phyloP scores from a whole-genome alignment of 1,284 basidiomycete species.

The Irpex sp. region DNA sequence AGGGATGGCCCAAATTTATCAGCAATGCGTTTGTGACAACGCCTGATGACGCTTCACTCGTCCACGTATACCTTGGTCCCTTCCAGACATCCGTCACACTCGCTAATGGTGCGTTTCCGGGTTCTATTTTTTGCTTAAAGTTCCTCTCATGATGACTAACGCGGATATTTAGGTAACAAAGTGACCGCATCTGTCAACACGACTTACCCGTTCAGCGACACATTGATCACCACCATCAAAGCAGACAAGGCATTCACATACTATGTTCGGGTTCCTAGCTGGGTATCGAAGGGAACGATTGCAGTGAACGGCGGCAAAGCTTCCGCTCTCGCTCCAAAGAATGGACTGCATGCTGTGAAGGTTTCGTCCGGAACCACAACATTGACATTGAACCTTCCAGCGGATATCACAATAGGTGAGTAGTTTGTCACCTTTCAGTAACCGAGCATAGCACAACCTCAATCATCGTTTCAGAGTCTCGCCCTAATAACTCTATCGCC shows the following conservation, averaged over 20 bases:
- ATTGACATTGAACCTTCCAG: conserved; percentile 43
- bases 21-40: conserved; percentile 54
- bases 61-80: conserved; percentile 56
- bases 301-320: conserved; percentile 39
- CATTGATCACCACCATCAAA: conserved; percentile 44
- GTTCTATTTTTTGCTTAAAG: background rate
- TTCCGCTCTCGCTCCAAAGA: conserved; percentile 35
- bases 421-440: background rate
- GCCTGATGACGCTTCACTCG: conserved; percentile 43
- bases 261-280: conserved; percentile 52
- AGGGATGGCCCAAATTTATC: conserved; percentile 61
- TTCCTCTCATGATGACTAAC: background rate
- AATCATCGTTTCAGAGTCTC: conserved; percentile 32
- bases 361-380: conserved; percentile 43
- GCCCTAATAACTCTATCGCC: conserved; percentile 50
- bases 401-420: conserved; percentile 45
- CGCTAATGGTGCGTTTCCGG: conserved; percentile 31
- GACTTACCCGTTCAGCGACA: conserved; percentile 55
- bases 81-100: conserved; percentile 43
- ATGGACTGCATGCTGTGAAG: conserved; percentile 44
- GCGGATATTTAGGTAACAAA: conserved; percentile 32
- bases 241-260: conserved; percentile 49
- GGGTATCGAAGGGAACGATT: conserved; percentile 45
- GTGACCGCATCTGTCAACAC: conserved; percentile 49
- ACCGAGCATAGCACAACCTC: background rate